Base-by-base conservation (phyloP, 1,284 basidiomycete species). In the Peniophora sp. region DNA sequence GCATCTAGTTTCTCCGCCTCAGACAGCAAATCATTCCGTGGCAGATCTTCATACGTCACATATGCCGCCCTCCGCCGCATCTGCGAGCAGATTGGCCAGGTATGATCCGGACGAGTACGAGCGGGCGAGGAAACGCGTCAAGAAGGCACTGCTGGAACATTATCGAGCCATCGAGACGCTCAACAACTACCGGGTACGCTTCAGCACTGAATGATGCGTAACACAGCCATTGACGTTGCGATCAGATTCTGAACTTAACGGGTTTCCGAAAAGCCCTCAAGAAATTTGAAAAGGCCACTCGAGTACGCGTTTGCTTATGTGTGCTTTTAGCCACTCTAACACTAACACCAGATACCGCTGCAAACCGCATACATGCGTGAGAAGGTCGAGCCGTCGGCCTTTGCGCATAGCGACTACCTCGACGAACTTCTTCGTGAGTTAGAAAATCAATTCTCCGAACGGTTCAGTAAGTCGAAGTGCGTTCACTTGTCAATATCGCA, bases 231-330 rank as follows among this genome's bases (percentile, higher is more conserved):
- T 41, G 38, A 41, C 38, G 8, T 20, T 20, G 5, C 27, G 50
- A 48, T 14, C 53, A 93, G 85, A 83, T 89, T 46, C 68, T 97
- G 49, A 97, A 97, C 64, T 66, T 94, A 9, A 90, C 89, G 2
- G 95, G 93, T 0, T 94, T 97, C 65, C 75, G 89, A 20, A 97
- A 98, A 65, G 88, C 87, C 0, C 65, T 97, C 55, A 97, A 94
- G 69, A 98, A 97, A 69, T 97, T 93, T 59, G 91, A 93, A 63
- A 97, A 97, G 68, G 72, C 81, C 2, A 87, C 90, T 1, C 81
- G 77, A 60, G 85, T 86, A 54, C 22, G 68, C 46, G 22, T 10
- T 51, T 35, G n/a, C n/a, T 3, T 19, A 3, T 14, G 14, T 36
- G 44, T 45, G n/a, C 3, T 5, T 19, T 48, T 19, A 36, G 20